Conservation (phyloP, 768 basidiomycete species). For the Podaxis carcinomalis region DNA sequence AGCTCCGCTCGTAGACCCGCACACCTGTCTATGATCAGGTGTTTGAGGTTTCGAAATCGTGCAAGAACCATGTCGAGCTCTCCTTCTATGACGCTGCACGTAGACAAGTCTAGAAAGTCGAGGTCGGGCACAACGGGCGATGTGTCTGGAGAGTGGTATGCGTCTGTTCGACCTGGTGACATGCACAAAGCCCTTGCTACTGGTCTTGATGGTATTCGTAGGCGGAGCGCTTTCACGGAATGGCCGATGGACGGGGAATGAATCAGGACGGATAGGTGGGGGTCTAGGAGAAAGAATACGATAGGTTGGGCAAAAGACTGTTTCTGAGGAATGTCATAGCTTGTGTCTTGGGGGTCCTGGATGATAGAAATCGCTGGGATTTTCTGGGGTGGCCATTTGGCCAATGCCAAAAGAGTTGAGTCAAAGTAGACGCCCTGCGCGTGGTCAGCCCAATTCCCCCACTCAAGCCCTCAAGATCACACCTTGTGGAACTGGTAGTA, state of each 20-base stretch:
- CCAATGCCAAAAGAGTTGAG: conserved; percentile 55
- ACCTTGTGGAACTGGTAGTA: conserved; percentile 84
- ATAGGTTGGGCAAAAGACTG: conserved; percentile 77
- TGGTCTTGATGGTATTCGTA: conserved; percentile 70
- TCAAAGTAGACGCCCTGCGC: conserved; percentile 80
- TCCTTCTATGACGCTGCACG: conserved; percentile 49
- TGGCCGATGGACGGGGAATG: conserved; percentile 43
- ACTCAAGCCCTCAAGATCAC: neutral
- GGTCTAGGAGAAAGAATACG: conserved; percentile 73
- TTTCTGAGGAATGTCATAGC: conserved; percentile 21
- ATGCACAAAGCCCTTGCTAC: conserved; percentile 39
- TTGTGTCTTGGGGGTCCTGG: conserved; percentile 55
- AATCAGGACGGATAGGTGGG: conserved; percentile 40
- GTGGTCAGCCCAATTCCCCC: neutral
- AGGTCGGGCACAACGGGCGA: conserved; percentile 38
- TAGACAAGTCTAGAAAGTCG: conserved; percentile 71
- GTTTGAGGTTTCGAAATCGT: conserved; percentile 46
- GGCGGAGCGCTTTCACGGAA: conserved; percentile 51
- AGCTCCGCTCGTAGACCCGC: conserved; percentile 47
- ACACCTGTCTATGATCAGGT: conserved; percentile 73
- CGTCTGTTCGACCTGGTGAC: conserved; percentile 7
- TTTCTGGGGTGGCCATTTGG: conserved; percentile 50
- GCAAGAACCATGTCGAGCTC: conserved; percentile 54
- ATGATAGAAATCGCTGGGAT: conserved; percentile 55
- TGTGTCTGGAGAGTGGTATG: conserved; percentile 7